phyloP scores from a whole-genome alignment of 257 asterid genomes.

The Penstemon davidsonii region DNA sequence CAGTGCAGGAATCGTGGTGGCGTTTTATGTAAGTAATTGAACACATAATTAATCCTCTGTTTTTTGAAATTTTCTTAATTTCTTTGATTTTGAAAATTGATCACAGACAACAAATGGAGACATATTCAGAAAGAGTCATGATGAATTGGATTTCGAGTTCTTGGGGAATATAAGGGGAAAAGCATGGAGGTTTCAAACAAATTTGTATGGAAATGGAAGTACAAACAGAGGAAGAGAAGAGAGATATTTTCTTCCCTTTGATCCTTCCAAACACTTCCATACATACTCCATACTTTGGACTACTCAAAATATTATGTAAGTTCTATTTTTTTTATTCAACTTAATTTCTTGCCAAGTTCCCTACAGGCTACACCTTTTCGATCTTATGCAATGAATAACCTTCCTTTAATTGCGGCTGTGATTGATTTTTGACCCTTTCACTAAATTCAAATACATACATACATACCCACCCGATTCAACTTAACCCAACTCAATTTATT shows the following conservation, averaged over 20 bases:
- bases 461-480: no score
- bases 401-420: slow-evolving; percentile 40
- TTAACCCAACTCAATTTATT: no score
- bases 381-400: background rate
- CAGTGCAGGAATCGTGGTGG: slow-evolving; percentile 92
- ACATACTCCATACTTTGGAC: slow-evolving; percentile 84
- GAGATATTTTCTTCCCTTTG: slow-evolving; percentile 78
- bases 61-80: background rate
- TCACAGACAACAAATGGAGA: slow-evolving; percentile 78
- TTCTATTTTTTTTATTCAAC: slow-evolving; percentile 1
- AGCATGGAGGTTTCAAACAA: slow-evolving; percentile 95
- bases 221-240: slow-evolving; percentile 90
- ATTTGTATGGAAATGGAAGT: slow-evolving; percentile 97
- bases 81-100: background rate
- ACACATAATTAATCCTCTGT: background rate
- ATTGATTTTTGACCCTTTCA: slow-evolving; percentile 49
- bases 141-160: slow-evolving; percentile 89
- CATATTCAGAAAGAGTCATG: slow-evolving; percentile 63
- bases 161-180: slow-evolving; percentile 82
- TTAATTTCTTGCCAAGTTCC: no score
- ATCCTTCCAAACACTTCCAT: slow-evolving; percentile 81
- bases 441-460: no score
- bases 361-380: background rate
- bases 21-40: slow-evolving; percentile 66
- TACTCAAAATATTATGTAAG: slow-evolving; percentile 73